phyloP scores from a whole-genome alignment of 768 basidiomycete genomes.

The Suillus subalutaceus region DNA sequence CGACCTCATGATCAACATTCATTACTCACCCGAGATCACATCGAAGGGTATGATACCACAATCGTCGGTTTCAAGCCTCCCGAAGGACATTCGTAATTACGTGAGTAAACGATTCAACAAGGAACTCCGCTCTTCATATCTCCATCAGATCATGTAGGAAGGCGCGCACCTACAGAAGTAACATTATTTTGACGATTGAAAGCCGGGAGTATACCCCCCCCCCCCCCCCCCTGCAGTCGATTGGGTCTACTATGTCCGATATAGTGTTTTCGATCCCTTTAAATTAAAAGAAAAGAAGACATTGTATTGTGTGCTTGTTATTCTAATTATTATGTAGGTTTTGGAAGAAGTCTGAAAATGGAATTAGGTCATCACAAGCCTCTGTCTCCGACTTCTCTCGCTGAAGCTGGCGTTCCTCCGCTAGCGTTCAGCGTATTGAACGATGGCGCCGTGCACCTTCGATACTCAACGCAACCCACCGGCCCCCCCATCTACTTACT shows the following conservation, averaged over 20 bases:
- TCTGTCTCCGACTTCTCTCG: no score
- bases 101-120: conserved; percentile 26
- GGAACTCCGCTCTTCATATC: conserved; percentile 14
- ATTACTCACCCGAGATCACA: conserved; percentile 18
- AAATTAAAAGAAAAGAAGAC: no score
- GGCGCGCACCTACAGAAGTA: not conserved
- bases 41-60: conserved; percentile 9
- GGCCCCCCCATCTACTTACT: no score
- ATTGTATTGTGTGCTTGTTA: no score
- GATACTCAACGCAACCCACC: not conserved
- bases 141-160: conserved; percentile 26
- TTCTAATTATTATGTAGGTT: no score
- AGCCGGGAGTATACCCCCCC: not conserved
- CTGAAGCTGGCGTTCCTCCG: no score
- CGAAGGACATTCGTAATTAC: conserved; percentile 35
- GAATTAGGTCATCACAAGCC: no score
- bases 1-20: conserved; percentile 19
- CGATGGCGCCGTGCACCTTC: no score
- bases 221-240: no score
- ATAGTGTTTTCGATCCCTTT: not conserved
- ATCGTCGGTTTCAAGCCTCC: conserved; percentile 28
- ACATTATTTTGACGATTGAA: not conserved
- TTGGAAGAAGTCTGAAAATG: no score
- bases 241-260: no score
- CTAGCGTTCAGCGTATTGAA: no score